phyloP scores from a whole-genome alignment of 805 yeast species.

The Teunomyces cretensis region DNA sequence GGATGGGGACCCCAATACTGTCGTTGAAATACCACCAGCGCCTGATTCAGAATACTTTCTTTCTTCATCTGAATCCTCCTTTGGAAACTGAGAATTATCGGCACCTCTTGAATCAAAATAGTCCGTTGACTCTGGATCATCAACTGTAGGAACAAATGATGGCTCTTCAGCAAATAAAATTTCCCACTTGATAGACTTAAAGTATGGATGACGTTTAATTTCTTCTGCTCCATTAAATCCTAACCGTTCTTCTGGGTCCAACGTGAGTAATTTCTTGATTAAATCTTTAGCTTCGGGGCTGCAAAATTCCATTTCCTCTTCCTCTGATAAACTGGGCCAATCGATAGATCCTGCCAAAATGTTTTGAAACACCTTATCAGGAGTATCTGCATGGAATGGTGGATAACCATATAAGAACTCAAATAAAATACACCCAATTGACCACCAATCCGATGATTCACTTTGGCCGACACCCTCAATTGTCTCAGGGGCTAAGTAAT shows the following conservation, averaged over 20 bases:
- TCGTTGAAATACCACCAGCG: conserved; percentile 6
- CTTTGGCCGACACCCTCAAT: conserved; percentile 81
- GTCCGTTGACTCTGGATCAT: conserved; percentile 83
- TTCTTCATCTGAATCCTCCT: conserved; percentile 41
- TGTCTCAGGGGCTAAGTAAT: conserved; percentile 95
- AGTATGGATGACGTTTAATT: conserved; percentile 76
- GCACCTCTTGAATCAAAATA: conserved; percentile 94
- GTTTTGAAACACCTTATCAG: conserved; percentile 78
- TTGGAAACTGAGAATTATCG: conserved; percentile 59
- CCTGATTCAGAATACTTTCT: conserved; percentile 20
- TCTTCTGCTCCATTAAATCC: conserved; percentile 82
- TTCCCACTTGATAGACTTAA: conserved; percentile 72
- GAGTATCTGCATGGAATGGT: conserved; percentile 84
- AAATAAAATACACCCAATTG: conserved; percentile 91
- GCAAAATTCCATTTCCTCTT: conserved; percentile 53
- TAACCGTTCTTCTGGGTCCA: conserved; percentile 65
- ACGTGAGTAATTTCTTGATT: conserved; percentile 57
- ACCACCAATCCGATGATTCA: conserved; percentile 97
- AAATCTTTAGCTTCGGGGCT: conserved; percentile 72
- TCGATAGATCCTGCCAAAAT: conserved; percentile 71
- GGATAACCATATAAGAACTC: conserved; percentile 93
- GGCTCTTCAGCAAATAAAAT: conserved; percentile 68
- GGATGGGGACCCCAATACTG: conserved; percentile 17
- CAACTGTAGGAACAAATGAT: conserved; percentile 77
- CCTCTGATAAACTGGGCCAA: conserved; percentile 74